A percentile compares a stretch with the other conserved stretches of the same genome.
These are phyloP conservation scores for Capsicum pubescens DNA, from an alignment of 257 asterid species.

Conservation along the genomic window DNA sequence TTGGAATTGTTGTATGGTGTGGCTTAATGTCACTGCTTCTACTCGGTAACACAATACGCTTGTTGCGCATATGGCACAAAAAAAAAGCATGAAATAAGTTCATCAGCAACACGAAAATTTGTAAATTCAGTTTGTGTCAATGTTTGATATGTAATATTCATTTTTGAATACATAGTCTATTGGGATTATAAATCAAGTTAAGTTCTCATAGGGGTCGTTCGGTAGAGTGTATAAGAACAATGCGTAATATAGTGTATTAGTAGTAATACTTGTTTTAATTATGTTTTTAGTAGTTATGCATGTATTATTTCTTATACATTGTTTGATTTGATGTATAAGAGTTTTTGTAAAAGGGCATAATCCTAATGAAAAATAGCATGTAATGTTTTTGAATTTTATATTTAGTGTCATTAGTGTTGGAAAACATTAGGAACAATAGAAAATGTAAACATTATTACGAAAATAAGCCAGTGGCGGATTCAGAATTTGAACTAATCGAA, in stretches of 20 bases:
- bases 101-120: constrained; percentile 30
- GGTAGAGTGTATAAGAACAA: too few relatives aligned
- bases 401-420: neutral
- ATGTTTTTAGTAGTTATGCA: neutral
- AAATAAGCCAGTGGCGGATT: too few relatives aligned
- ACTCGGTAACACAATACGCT: constrained; percentile 46
- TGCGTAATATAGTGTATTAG: too few relatives aligned
- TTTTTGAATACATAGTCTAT: neutral
- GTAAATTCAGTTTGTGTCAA: neutral
- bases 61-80: constrained; percentile 44
- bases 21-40: constrained; percentile 50
- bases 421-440: too few relatives aligned
- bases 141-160: neutral
- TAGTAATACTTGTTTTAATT: neutral
- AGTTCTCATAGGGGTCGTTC: neutral
- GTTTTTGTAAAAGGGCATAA: neutral
- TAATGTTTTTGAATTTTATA: too few relatives aligned
- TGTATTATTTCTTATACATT: too few relatives aligned
- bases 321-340: too few relatives aligned
- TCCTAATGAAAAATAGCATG: neutral
- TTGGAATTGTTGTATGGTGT: constrained; percentile 44
- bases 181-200: neutral
- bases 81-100: constrained; percentile 25
- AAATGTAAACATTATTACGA: too few relatives aligned
- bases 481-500: too few relatives aligned